These are phyloP conservation scores for Fusarium globosum DNA, from an alignment of 2,329 filamentous ascomycete species.

Conservation along the genomic window DNA sequence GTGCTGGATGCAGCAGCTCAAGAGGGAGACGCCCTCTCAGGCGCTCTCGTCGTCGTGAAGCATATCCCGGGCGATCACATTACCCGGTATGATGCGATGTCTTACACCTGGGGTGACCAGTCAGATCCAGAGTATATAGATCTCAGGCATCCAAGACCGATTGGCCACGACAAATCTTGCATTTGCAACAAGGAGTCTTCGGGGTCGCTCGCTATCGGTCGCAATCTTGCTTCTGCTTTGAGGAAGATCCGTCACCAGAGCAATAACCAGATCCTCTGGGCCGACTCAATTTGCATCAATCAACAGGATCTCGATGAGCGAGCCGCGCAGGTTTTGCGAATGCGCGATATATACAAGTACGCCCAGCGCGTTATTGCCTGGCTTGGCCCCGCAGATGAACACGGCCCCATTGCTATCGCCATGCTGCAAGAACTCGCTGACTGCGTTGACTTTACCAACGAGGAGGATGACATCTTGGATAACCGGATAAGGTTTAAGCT, in stretches of 20 bases:
- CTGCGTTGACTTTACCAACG: not conserved
- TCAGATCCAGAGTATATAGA: not conserved
- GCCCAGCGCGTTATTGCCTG: not conserved
- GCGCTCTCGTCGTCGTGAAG: not conserved
- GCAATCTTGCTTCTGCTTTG: constrained; percentile 9
- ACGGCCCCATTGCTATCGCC: not conserved
- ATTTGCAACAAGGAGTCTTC: not conserved
- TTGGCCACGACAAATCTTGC: not conserved
- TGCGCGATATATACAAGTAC: not conserved
- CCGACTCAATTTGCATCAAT: constrained; percentile 14
- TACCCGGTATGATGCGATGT: not conserved
- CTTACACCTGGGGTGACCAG: constrained; percentile 8
- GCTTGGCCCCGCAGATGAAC: not conserved
- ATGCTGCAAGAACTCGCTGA: not conserved
- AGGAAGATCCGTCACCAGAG: not conserved
- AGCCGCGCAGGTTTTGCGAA: constrained; percentile 1
- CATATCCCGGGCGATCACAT: not conserved
- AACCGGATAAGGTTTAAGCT: not conserved
- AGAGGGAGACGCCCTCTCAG: not conserved
- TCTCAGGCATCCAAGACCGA: not conserved
- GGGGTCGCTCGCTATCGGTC: not conserved
- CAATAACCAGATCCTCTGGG: not conserved
- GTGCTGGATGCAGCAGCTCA: not conserved
- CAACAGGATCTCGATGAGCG: not conserved
- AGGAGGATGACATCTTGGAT: not conserved